Base-by-base conservation (phyloP, 305 asterid species). In the Solanum hybrid region DNA sequence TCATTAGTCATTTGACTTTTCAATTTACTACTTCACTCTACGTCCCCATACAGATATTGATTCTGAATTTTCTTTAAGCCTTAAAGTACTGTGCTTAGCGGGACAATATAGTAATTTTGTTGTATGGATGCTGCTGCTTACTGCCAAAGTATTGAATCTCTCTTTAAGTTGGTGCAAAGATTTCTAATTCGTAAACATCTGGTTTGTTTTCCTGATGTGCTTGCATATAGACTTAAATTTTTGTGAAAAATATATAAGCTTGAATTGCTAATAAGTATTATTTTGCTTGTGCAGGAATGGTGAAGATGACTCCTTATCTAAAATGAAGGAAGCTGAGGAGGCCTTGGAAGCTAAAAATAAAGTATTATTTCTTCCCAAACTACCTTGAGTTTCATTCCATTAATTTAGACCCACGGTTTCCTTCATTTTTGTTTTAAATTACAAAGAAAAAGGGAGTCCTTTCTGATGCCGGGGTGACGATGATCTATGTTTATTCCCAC, bases 251-350 rank as follows among this genome's bases (percentile, higher is more conserved):
- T 5, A 72, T 22, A 31, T 2, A 64, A 17, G 19, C 73, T 51
- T 86, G 38, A 26, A 35, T 34, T 38, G 56, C 69, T 86, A 27
- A 10, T 78, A 80, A 79, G 73, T 42, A 51, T 27, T 87, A 38
- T 27, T 64, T 87, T 90, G 89, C 36, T 88, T 91, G 92, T 26
- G 89, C 95, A 95, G 99, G 93, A 91, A 95, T 88, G 94, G 89
- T 73, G 96, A 92, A 69, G 89, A 89, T 85, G 99, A 95, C 92
- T 94, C 99, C 79, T 66, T 98, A 32, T 95, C 97, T 87, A 95
- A 91, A 94, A 96, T 96, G 99, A 94, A 93, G 93, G 99, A 94
- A 38, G 95, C 96, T 86, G 98, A 95, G 92, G 97, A 93, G 90
- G 93, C 95, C 24, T 88, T 97, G 95, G 96, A 96, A 92, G 93